Evolutionary conservation across 208 protist species (phyloP).

Genomic region (Pavlovales sp.): DNA sequence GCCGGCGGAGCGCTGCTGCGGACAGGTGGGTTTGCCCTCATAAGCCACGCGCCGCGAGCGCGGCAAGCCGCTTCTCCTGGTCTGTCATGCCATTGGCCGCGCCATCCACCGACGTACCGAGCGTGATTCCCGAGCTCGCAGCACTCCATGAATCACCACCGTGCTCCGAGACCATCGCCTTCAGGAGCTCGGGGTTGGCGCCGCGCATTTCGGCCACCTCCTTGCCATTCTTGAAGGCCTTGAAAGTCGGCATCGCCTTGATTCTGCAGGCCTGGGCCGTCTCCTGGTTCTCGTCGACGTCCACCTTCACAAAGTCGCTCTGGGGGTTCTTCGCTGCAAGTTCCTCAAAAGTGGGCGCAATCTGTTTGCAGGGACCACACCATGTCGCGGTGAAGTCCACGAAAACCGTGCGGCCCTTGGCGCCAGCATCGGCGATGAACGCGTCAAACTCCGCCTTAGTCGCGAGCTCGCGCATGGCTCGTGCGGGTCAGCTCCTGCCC

Average conservation of each 20-base stretch:
- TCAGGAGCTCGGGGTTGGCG: constrained; percentile 29
- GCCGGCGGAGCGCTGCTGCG: too few relatives aligned
- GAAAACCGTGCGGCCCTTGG: constrained; percentile 34
- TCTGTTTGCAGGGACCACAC: constrained; percentile 66
- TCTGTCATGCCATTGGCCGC: not conserved
- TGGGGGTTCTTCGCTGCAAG: constrained; percentile 7
- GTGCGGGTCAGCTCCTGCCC: too few relatives aligned
- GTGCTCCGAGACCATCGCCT: not conserved
- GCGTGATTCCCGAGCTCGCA: not conserved
- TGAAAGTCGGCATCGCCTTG: constrained; percentile 59
- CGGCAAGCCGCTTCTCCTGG: not conserved
- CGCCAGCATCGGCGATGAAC: not conserved
- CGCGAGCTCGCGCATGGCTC: not conserved
- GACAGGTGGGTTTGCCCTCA: too few relatives aligned
- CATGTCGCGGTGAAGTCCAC: constrained; percentile 66
- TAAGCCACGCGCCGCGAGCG: not conserved
- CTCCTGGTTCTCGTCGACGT: constrained; percentile 57
- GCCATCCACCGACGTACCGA: not conserved
- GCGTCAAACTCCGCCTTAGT: not conserved
- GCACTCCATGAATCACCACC: not conserved
- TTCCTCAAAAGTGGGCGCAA: constrained; percentile 58
- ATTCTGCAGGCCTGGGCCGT: constrained; percentile 38
- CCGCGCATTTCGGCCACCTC: constrained; percentile 58
- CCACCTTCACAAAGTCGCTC: not conserved
- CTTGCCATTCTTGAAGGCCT: constrained; percentile 48